These are phyloP conservation scores for Trichophyton mentagrophytes DNA, from an alignment of 2,329 filamentous ascomycete species.

Conservation along the genomic window DNA sequence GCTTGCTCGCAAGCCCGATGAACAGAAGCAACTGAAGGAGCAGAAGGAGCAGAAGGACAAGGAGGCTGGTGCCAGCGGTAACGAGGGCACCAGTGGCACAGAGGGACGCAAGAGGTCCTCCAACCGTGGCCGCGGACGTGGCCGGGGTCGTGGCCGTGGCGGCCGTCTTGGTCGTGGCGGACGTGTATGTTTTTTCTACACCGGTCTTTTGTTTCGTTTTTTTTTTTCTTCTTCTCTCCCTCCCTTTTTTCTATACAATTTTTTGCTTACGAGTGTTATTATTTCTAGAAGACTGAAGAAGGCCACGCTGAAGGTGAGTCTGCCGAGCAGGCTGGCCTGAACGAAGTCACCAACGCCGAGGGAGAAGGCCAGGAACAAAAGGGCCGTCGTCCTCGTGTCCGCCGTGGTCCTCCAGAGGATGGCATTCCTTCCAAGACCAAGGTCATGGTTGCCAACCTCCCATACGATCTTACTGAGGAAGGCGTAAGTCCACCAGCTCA, in stretches of 20 bases:
- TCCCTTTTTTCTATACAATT: too few relatives aligned
- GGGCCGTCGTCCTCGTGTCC: constrained; percentile 48
- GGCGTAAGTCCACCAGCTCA: constrained; percentile 50
- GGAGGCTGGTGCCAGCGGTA: constrained; percentile 55
- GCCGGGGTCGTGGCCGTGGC: constrained; percentile 47
- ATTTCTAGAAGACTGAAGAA: constrained; percentile 15
- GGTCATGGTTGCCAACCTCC: constrained; percentile 99
- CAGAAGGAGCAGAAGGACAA: constrained; percentile 16
- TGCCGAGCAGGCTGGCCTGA: constrained; percentile 46
- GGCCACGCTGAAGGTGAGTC: constrained; percentile 34
- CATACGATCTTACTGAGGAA: constrained; percentile 94
- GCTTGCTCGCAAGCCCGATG: constrained; percentile 93
- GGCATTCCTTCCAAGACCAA: constrained; percentile 98
- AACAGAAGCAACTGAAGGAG: constrained; percentile 56
- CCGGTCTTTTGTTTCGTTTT: not conserved
- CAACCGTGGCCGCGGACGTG: constrained; percentile 48
- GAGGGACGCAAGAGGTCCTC: constrained; percentile 46
- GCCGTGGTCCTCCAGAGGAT: constrained; percentile 93
- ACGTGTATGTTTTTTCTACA: constrained; percentile 42
- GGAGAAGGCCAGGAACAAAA: constrained; percentile 19
- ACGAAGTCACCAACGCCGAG: constrained; percentile 45
- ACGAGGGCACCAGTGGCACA: constrained; percentile 58
- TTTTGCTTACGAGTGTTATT: not conserved
- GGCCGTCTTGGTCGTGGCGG: constrained; percentile 56
- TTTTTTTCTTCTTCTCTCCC: not conserved